Base-by-base conservation (phyloP, 202 grass and related monocot genomes). In the Alloteropsis angusta region DNA sequence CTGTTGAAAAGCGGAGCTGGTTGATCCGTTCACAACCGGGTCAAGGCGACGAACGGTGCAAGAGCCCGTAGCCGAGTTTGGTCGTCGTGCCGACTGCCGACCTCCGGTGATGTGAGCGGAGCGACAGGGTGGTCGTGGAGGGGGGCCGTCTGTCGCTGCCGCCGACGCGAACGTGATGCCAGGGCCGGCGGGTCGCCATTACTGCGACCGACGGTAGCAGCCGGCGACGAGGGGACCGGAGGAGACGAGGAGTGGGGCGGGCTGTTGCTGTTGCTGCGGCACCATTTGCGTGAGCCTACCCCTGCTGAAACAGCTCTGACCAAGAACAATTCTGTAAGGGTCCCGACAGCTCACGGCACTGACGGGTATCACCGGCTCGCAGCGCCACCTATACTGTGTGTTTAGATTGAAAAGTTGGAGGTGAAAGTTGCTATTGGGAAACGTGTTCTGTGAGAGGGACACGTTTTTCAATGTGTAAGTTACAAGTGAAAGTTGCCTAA, bases 51-150 rank as follows among this genome's bases (percentile, higher is more conserved):
- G 52, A 58, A 43, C 18, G 48, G 17, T 52, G 10, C 26, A 1
- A 2, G 26, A 11, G 41, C 41, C 49, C 10, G 0, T 18, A 7
- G n/a, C 32, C 10, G 54, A n/a, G 9, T 26, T 25, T 15, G 45
- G 81, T 84, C 68, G 44, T 63, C 79, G 57, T 48, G 68, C 80
- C 60, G 68, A 83, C 68, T 48, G 68, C 80, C 60, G 68, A 83
- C 68, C 80, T 87, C 67, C 78, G 44, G 72, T 3, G 74, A 61
- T 19, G 59, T 55, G 71, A 54, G 17, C n/a, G 17, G 32, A 25
- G 16, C 70, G 19, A 26, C 16, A 4, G 8, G 37, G 54, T 8
- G 36, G 4, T n/a, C n/a, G n/a, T n/a, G n/a, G n/a, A n/a, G 23
- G 2, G 61, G 21, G 16, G 1, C n/a, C 72, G 7, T 12, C 50